Base-by-base conservation (phyloP, 805 yeast species). In the Ogataea thermomethanolica region DNA sequence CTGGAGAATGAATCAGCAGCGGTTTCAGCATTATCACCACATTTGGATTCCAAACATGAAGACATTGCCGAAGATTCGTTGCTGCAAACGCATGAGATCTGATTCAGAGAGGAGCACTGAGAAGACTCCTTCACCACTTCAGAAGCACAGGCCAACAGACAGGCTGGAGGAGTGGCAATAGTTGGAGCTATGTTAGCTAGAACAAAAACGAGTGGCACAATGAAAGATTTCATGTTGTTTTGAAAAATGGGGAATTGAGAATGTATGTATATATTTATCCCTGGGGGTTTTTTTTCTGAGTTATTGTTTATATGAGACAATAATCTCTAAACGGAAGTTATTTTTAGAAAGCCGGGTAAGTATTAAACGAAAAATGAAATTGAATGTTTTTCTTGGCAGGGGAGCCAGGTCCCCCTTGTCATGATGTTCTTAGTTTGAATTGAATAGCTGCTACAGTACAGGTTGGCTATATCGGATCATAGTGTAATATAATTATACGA, bases 111-210 rank as follows among this genome's bases (percentile, higher is more conserved):
- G 44, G 67, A 51, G 65, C 93, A 84, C 33, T 67, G 45, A 29
- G 76, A 64, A 11, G 79, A 71, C 5, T 53, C 46, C 60, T 74
- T 74, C 47, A 74, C 70, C 41, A 84, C 90, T 55, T 77, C 73
- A 42, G 87, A 74, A 44, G 85, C 91, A 76, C 96, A 88, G 29
- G 95, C 95, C 62, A 89, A 71, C 51, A 89, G 67, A 71, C 96
- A 89, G 27, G 96, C 96, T 45, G 96, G 96, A 37, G 96, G 93
- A 41, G 91, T 71, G 33, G 78, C 75, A 23, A 73, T 72, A 24
- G 70, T 55, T 17, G 74, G 66, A 26, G 61, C 58, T 42, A 70
- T 53, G 45, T 65, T 60, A 23, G 73, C 62, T 37, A 73, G 69
- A 43, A 70, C 45, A 15, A 59, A 39, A 29, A 61, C 58, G 20